Percentiles rank a stretch among this genome's conserved stretches.
Conservation (phyloP, 768 basidiomycete species). For the Holtermanniella nyarrowii region DNA sequence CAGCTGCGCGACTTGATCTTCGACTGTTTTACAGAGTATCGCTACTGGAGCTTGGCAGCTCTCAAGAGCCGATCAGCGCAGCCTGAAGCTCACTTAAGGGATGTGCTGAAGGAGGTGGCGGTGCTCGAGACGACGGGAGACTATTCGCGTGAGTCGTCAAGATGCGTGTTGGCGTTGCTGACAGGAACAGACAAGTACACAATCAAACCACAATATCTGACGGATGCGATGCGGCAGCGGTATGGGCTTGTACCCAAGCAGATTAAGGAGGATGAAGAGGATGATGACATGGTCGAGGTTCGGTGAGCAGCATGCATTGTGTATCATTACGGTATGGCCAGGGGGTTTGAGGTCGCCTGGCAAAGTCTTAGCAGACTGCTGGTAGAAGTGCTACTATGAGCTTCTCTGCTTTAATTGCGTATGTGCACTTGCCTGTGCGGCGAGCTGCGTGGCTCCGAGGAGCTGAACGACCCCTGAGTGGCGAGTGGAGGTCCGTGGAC, state of each 20-base stretch:
- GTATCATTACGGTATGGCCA: no score
- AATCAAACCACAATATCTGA: background rate
- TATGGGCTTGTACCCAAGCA: background rate
- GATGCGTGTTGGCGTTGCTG: background rate
- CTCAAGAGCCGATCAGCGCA: slow-evolving; percentile 17
- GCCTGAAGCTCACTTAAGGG: slow-evolving; percentile 27
- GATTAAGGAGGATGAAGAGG: slow-evolving; percentile 7
- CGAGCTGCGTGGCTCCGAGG: no score
- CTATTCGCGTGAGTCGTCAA: slow-evolving; percentile 23
- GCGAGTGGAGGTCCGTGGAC: no score
- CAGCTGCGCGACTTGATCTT: slow-evolving; percentile 80
- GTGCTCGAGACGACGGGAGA: slow-evolving; percentile 18
- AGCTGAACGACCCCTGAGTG: no score
- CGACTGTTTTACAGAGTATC: slow-evolving; percentile 59
- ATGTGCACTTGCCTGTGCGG: no score
- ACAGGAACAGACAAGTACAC: background rate
- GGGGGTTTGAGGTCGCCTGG: no score
- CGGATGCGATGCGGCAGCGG: background rate
- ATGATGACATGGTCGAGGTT: slow-evolving; percentile 11
- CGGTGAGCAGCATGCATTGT: no score
- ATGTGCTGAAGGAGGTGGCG: slow-evolving; percentile 27
- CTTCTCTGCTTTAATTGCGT: no score
- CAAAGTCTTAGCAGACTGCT: no score
- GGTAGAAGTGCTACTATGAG: no score
- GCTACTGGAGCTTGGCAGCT: slow-evolving; percentile 53